Conservation (phyloP, 2,329 filamentous ascomycete genomes). For the Aspergillus pseudoglaucus region DNA sequence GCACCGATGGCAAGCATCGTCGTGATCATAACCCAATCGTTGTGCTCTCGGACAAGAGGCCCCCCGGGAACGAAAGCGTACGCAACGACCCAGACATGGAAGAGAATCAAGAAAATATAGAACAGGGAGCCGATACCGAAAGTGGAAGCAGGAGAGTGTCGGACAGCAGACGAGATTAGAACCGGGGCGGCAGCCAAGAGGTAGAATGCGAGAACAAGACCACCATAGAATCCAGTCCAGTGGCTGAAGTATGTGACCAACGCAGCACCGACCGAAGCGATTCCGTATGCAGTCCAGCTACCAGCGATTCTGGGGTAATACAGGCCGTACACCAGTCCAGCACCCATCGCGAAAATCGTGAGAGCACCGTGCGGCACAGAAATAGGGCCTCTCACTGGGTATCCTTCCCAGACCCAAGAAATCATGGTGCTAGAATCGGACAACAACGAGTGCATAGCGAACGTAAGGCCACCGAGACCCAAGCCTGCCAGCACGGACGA, state of each 20-base stretch:
- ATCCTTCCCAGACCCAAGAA: conserved; percentile 96
- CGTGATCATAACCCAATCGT: conserved; percentile 86
- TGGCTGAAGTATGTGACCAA: conserved; percentile 69
- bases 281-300: conserved; percentile 71
- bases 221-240: conserved; percentile 89
- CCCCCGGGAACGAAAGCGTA: conserved; percentile 97
- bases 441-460: conserved; percentile 82
- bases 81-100: conserved; percentile 97
- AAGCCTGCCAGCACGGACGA: conserved; percentile 67
- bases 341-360: conserved; percentile 81
- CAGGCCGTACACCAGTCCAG: conserved; percentile 69
- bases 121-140: conserved; percentile 86
- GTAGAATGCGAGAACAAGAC: conserved; percentile 67
- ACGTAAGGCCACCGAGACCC: conserved; percentile 77
- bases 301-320: conserved; percentile 63
- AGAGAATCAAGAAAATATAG: conserved; percentile 92
- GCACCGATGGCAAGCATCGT: conserved; percentile 80
- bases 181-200: conserved; percentile 72
- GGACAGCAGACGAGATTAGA: conserved; percentile 68
- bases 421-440: conserved; percentile 99
- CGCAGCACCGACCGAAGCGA: conserved; percentile 72
- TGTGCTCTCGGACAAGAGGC: conserved; percentile 84
- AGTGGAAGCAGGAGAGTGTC: conserved; percentile 67
- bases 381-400: conserved; percentile 79
- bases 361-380: conserved; percentile 83